A percentile compares a stretch with the other conserved stretches of the same genome.
Conservation (phyloP, 169 alveolate species). For the Plasmodium coatneyi region DNA sequence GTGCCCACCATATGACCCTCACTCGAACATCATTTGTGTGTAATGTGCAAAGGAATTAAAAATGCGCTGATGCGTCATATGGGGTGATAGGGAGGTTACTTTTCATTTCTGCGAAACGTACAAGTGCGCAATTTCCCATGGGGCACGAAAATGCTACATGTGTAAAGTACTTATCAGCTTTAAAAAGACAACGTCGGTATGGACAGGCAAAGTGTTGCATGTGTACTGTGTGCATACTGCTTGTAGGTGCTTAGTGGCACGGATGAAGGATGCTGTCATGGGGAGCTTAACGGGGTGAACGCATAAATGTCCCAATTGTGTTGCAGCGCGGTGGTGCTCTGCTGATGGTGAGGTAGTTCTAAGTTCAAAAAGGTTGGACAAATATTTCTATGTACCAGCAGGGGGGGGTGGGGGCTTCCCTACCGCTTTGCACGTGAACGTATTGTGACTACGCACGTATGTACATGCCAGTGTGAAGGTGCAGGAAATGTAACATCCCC, state of each 20-base stretch:
- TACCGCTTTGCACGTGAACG: not conserved
- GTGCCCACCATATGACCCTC: not conserved
- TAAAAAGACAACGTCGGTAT: not conserved
- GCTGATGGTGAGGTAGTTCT: not conserved
- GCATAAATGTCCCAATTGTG: not conserved
- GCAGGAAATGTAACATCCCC: not conserved
- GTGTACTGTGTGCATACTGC: not conserved
- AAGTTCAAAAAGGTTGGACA: not conserved
- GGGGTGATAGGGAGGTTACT: not conserved
- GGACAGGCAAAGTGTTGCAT: not conserved
- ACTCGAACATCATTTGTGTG: not conserved
- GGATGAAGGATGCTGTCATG: not conserved
- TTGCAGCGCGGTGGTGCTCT: not conserved
- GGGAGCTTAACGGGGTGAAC: not conserved
- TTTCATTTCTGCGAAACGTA: not conserved
- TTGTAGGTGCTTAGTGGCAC: not conserved
- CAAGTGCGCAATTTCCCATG: not conserved
- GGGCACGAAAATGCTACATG: not conserved
- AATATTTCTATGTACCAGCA: not conserved
- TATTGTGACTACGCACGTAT: not conserved
- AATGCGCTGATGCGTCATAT: not conserved
- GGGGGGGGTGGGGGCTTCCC: not conserved
- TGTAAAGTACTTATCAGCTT: not conserved
- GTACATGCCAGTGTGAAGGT: not conserved
- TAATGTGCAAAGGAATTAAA: not conserved